phyloP scores from a whole-genome alignment of 139 green algal genomes.

The Chlorella ohadii region DNA sequence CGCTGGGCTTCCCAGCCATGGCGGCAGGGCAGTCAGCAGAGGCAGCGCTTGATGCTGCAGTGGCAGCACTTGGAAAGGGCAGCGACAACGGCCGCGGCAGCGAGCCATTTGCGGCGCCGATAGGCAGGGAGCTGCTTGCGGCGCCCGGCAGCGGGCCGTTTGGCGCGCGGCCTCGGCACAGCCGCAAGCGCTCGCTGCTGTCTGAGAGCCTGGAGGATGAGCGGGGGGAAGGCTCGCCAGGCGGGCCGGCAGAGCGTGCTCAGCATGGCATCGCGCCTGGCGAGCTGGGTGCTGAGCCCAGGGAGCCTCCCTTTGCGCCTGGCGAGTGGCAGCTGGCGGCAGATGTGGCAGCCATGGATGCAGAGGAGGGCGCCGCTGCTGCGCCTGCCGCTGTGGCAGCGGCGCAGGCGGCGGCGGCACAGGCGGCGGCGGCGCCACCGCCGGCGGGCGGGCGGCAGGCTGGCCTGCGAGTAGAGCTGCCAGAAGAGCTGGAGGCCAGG shows the following conservation, averaged over 20 bases:
- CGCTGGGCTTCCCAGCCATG: not conserved
- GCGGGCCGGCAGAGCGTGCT: not conserved
- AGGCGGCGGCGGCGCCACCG: not conserved
- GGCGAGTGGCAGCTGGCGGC: too few species aligned
- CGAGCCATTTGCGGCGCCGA: not conserved
- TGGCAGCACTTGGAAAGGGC: not conserved
- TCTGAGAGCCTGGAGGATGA: slow-evolving; percentile 1
- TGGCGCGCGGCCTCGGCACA: not conserved
- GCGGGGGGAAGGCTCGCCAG: too few species aligned
- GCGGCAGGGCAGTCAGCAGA: not conserved
- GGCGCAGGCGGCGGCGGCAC: not conserved
- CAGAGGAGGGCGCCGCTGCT: too few species aligned
- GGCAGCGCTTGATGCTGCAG: not conserved
- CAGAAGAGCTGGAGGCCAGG: not conserved
- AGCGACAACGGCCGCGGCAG: not conserved
- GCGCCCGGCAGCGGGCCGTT: not conserved
- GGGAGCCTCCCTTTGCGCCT: too few species aligned
- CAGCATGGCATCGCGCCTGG: not conserved
- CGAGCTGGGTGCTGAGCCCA: not conserved
- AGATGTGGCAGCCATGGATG: too few species aligned
- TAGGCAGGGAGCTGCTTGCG: not conserved
- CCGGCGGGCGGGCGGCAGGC: not conserved
- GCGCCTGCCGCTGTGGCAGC: not conserved
- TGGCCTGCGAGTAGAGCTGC: slow-evolving; percentile 14
- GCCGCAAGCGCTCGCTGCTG: slow-evolving; percentile 1